phyloP scores from a whole-genome alignment of 1,139 yeast species.

The Kurtzmaniella quercitrusa region DNA sequence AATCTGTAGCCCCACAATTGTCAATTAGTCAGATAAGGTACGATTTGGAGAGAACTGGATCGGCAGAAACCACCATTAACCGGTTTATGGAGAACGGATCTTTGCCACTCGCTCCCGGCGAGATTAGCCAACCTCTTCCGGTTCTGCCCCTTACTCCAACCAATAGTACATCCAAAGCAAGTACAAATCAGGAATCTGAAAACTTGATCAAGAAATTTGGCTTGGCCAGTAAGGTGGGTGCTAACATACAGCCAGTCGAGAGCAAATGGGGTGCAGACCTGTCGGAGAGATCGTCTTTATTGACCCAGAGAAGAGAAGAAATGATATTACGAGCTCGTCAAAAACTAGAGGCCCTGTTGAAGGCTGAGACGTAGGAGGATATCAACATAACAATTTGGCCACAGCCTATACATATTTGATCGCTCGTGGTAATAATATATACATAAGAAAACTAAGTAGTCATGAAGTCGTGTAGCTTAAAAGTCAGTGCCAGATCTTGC shows the following conservation, averaged over 20 bases:
- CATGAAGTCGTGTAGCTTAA: not conserved
- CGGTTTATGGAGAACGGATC: constrained; percentile 59
- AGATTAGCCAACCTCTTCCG: constrained; percentile 11
- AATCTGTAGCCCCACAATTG: constrained; percentile 73
- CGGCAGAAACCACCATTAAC: constrained; percentile 77
- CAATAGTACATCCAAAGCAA: constrained; percentile 4
- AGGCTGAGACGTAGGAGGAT: constrained; percentile 18
- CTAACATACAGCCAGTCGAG: constrained; percentile 9
- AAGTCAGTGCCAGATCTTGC: not conserved
- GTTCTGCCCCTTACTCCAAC: constrained; percentile 7
- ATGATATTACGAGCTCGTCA: constrained; percentile 43
- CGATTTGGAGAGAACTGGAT: constrained; percentile 66
- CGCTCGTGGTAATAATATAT: not conserved
- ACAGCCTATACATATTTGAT: not conserved
- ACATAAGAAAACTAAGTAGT: not conserved
- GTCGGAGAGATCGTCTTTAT: constrained; percentile 15
- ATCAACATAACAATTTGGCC: too few species aligned
- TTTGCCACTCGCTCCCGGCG: constrained; percentile 65
- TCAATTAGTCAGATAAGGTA: constrained; percentile 65
- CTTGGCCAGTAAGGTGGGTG: constrained; percentile 17
- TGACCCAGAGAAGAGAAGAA: constrained; percentile 32
- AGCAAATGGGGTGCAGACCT: constrained; percentile 17
- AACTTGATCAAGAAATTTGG: constrained; percentile 39
- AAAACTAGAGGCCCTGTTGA: constrained; percentile 35
- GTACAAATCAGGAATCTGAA: constrained; percentile 10